These are phyloP conservation scores for Boletus tylopilopsis DNA, from an alignment of 768 basidiomycete genomes.

Conservation along the genomic window DNA sequence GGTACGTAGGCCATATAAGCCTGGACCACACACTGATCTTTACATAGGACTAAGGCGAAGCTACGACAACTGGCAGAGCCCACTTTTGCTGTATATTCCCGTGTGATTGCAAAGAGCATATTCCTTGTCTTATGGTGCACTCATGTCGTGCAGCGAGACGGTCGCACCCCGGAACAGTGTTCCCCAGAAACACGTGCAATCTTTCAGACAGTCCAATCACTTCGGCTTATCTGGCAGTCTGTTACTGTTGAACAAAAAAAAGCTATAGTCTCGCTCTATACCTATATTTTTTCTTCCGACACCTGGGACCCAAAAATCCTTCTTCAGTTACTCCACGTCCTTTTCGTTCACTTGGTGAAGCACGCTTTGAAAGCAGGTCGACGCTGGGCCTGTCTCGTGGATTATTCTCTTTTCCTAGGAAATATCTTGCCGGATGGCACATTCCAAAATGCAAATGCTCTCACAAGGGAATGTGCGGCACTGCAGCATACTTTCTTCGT, in stretches of 20 bases:
- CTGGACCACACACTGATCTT: too few species aligned
- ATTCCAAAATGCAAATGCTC: background rate
- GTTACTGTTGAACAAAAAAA: background rate
- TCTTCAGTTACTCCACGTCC: background rate
- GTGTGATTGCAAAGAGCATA: background rate
- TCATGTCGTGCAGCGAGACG: background rate
- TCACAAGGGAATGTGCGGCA: background rate
- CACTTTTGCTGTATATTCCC: background rate
- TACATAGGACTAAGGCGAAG: background rate
- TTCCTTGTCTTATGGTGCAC: background rate
- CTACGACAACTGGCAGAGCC: background rate
- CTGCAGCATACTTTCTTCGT: background rate
- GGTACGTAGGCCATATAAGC: too few species aligned
- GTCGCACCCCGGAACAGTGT: too few species aligned
- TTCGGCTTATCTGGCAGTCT: background rate
- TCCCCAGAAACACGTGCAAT: background rate
- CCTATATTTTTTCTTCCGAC: background rate
- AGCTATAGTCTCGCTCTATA: background rate
- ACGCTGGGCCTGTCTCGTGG: background rate
- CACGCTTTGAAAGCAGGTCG: background rate
- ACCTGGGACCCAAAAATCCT: background rate
- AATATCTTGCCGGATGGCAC: background rate
- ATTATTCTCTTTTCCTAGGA: background rate
- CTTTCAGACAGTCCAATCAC: background rate
- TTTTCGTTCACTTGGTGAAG: background rate